phyloP scores from a whole-genome alignment of 2,329 filamentous ascomycete species.

The Pestalotiopsis sp. region DNA sequence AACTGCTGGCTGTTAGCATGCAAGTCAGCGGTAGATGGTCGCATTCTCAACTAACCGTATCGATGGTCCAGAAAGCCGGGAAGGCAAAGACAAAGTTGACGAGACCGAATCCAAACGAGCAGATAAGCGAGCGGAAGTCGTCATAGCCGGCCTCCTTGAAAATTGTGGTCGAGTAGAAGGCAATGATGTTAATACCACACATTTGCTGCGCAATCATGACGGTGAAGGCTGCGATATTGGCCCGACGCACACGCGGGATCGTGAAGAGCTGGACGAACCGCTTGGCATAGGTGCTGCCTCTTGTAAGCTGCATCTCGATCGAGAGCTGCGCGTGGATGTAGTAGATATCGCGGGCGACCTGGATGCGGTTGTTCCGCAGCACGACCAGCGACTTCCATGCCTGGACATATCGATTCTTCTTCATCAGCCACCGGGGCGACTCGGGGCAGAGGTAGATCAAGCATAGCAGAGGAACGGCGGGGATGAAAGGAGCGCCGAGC shows the following conservation, averaged over 20 bases:
- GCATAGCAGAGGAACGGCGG: conserved; percentile 57
- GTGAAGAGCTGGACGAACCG: conserved; percentile 70
- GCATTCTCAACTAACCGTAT: conserved; percentile 53
- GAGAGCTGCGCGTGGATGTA: conserved; percentile 67
- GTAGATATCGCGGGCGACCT: conserved; percentile 64
- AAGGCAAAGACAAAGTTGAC: conserved; percentile 68
- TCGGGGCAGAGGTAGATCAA: conserved; percentile 70
- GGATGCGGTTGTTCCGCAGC: conserved; percentile 57
- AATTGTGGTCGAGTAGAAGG: conserved; percentile 68
- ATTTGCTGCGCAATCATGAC: conserved; percentile 82
- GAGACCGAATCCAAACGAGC: conserved; percentile 66
- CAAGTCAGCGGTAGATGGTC: conserved; percentile 56
- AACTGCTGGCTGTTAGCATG: conserved; percentile 54
- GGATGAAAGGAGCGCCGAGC: conserved; percentile 61
- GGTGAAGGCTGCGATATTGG: conserved; percentile 74
- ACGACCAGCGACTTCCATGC: conserved; percentile 59
- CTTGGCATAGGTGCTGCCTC: conserved; percentile 57
- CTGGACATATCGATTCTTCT: conserved; percentile 63
- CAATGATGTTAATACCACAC: conserved; percentile 45
- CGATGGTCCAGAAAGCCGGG: conserved; percentile 67
- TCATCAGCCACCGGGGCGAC: conserved; percentile 67
- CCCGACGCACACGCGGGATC: conserved; percentile 69
- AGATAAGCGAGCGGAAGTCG: conserved; percentile 58
- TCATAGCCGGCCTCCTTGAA: conserved; percentile 60
- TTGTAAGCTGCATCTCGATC: conserved; percentile 56